Percentiles rank a stretch among this genome's conserved stretches.
phyloP scores from a whole-genome alignment of 805 yeast species.

The Lachancea lanzarotensis region DNA sequence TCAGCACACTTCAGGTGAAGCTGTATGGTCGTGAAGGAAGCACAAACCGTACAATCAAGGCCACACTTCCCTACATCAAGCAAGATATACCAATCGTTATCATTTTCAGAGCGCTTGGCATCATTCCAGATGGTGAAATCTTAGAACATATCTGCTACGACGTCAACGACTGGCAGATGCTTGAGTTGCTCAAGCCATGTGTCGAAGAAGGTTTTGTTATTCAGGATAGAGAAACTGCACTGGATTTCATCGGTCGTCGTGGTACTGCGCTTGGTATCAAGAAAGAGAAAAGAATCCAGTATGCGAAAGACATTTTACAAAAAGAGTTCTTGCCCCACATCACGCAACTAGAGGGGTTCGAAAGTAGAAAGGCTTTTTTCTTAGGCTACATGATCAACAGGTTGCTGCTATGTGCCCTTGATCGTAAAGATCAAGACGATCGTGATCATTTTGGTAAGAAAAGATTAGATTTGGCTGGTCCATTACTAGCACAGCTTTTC shows the following conservation, averaged over 20 bases:
- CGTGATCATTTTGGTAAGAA: constrained; percentile 99
- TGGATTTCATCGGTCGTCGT: constrained; percentile 97
- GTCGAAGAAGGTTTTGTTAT: constrained; percentile 98
- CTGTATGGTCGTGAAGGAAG: constrained; percentile 74
- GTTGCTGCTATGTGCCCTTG: constrained; percentile 88
- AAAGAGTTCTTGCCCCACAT: constrained; percentile 96
- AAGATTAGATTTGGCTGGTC: constrained; percentile 98
- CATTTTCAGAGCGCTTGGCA: constrained; percentile 96
- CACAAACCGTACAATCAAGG: constrained; percentile 79
- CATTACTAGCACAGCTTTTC: constrained; percentile 90
- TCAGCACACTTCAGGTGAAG: constrained; percentile 90
- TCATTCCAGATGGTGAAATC: constrained; percentile 98
- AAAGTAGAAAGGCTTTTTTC: constrained; percentile 93
- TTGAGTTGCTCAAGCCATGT: constrained; percentile 98
- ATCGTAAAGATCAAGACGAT: constrained; percentile 96
- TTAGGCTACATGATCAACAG: constrained; percentile 97
- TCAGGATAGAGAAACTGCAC: constrained; percentile 96
- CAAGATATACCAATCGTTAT: constrained; percentile 96
- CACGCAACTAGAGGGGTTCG: constrained; percentile 95
- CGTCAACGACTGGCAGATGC: constrained; percentile 98
- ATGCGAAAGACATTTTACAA: constrained; percentile 93
- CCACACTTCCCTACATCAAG: constrained; percentile 92
- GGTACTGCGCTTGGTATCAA: constrained; percentile 94
- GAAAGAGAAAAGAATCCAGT: constrained; percentile 96
- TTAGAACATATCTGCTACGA: constrained; percentile 97